Conservation (phyloP, 805 yeast species). For the Kuraishia capsulata region DNA sequence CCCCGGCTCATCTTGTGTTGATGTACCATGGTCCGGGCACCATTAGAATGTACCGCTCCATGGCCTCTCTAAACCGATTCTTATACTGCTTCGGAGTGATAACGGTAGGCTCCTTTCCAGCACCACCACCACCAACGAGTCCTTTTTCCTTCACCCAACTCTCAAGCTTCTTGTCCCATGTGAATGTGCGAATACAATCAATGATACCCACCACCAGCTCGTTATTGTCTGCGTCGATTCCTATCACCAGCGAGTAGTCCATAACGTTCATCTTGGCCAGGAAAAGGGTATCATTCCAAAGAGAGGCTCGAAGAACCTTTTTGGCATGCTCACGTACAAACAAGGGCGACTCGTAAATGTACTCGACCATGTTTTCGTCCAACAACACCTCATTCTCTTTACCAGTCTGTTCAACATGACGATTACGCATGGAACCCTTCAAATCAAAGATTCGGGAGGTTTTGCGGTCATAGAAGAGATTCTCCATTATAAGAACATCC, state of each 20-base stretch:
- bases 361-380: conserved; percentile 98
- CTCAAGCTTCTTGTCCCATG: conserved; percentile 98
- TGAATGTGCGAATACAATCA: conserved; percentile 88
- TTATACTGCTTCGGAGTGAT: conserved; percentile 96
- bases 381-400: conserved; percentile 86
- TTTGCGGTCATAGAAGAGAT: conserved; percentile 75
- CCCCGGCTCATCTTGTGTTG: neutral
- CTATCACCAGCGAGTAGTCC: conserved; percentile 95
- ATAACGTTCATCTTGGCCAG: conserved; percentile 95
- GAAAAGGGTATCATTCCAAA: conserved; percentile 93
- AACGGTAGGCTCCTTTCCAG: conserved; percentile 90
- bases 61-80: conserved; percentile 90
- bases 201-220: conserved; percentile 89
- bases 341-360: conserved; percentile 90
- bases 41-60: conserved; percentile 91
- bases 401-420: conserved; percentile 96
- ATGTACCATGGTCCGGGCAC: conserved; percentile 59
- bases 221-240: conserved; percentile 63
- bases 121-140: conserved; percentile 68
- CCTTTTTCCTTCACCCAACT: conserved; percentile 98
- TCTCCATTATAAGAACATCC: conserved; percentile 95
- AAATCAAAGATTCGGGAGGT: conserved; percentile 86
- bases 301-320: conserved; percentile 71
- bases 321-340: conserved; percentile 91
- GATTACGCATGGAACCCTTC: conserved; percentile 95